Percentiles rank a stretch among this genome's conserved stretches.
Evolutionary conservation across 2,329 filamentous ascomycete genomes (phyloP).

Genomic region (Colletotrichum tanaceti): DNA sequence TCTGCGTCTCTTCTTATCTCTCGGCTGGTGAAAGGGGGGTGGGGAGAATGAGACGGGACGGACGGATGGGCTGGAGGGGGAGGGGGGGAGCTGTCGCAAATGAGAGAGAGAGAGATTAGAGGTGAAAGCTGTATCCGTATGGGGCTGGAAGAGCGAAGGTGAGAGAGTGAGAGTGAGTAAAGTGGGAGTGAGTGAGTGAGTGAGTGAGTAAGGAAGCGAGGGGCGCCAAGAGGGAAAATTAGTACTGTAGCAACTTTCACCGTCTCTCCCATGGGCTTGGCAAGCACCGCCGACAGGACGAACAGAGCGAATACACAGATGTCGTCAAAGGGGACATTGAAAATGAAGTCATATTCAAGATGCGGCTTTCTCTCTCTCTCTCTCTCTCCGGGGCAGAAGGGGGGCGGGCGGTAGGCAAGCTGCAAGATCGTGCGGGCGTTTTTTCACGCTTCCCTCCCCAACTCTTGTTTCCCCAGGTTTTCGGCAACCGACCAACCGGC

Average conservation of each 20-base stretch:
- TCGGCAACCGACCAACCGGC: constrained; percentile 17
- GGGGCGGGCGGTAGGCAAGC: background rate
- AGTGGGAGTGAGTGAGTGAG: background rate
- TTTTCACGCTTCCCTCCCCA: no score
- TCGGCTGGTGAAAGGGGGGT: background rate
- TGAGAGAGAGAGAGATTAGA: background rate
- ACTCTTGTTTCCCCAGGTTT: constrained; percentile 27
- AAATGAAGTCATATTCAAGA: constrained; percentile 22
- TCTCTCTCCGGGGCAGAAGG: background rate
- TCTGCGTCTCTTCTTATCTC: background rate
- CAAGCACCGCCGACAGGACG: background rate
- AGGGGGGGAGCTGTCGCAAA: background rate
- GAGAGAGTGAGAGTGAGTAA: background rate
- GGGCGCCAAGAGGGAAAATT: constrained; percentile 29
- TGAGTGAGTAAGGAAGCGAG: background rate
- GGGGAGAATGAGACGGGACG: background rate
- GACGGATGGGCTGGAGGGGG: background rate
- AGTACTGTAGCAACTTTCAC: constrained; percentile 9
- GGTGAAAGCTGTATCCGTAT: background rate
- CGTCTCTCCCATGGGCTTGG: constrained; percentile 24
- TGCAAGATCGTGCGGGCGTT: constrained; percentile 14
- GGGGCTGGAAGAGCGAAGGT: background rate
- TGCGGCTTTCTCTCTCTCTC: no score
- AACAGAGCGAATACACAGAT: background rate
- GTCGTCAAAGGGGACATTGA: background rate